phyloP scores from a whole-genome alignment of 495 filamentous ascomycete genomes.

The Parathielavia hyrcaniae region DNA sequence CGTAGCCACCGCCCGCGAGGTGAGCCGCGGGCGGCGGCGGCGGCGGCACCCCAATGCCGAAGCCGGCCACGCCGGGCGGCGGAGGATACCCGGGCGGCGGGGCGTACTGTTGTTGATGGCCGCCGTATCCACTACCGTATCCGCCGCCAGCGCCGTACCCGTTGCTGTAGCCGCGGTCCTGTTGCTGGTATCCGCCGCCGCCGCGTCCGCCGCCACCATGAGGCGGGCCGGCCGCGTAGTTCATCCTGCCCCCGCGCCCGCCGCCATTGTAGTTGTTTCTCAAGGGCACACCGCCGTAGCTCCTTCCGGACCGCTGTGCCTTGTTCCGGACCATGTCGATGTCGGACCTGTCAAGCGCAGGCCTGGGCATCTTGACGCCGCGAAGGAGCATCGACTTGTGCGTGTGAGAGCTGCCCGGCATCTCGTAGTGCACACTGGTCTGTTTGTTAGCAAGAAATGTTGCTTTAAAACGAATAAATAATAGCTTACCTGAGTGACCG shows the following conservation, averaged over 20 bases:
- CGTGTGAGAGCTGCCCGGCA: conserved; percentile 60
- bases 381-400: conserved; percentile 95
- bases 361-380: conserved; percentile 64
- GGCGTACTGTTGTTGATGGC: conserved; percentile 12
- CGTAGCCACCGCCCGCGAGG: neutral
- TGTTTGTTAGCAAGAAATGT: conserved; percentile 16
- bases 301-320: conserved; percentile 53
- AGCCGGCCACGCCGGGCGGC: conserved; percentile 17
- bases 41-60: conserved; percentile 12
- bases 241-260: conserved; percentile 36
- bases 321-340: conserved; percentile 60
- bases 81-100: conserved; percentile 11
- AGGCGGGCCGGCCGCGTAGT: conserved; percentile 35
- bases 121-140: conserved; percentile 28
- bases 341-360: conserved; percentile 66
- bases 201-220: conserved; percentile 11
- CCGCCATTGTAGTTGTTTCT: conserved; percentile 28
- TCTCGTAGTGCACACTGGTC: conserved; percentile 73
- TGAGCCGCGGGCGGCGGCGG: conserved; percentile 15
- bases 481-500: conserved; percentile 65
- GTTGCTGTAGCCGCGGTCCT: conserved; percentile 19
- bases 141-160: conserved; percentile 18
- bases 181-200: conserved; percentile 23
- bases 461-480: conserved; percentile 1
- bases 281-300: conserved; percentile 40